These are phyloP conservation scores for Wickerhamiella musiphila DNA, from an alignment of 805 yeast genomes.

Conservation along the genomic window DNA sequence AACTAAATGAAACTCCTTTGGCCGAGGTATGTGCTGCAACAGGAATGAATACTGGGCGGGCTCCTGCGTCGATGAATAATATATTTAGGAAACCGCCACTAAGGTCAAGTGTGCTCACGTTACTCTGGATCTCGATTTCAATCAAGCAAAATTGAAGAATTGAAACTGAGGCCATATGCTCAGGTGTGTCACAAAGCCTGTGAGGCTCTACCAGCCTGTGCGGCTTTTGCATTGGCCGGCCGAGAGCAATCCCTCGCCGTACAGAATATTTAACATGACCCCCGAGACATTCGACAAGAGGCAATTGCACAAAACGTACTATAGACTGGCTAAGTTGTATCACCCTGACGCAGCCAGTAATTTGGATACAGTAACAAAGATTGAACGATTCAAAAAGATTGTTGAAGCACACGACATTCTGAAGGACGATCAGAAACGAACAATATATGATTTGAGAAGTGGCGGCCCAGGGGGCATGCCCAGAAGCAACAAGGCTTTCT, in stretches of 20 bases:
- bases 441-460: background rate
- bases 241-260: constrained; percentile 42
- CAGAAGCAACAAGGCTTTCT: no score
- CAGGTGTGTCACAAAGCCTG: background rate
- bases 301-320: constrained; percentile 33
- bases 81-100: no score
- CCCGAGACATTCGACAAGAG: constrained; percentile 23
- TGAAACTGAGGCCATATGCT: no score
- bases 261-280: constrained; percentile 40
- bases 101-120: no score
- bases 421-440: constrained; percentile 27
- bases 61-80: no score
- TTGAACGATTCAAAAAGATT: constrained; percentile 37
- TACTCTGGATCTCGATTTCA: no score
- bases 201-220: background rate
- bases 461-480: no score
- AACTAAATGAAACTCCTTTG: no score
- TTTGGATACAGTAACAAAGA: constrained; percentile 22
- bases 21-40: no score
- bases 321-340: constrained; percentile 49
- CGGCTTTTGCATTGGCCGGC: constrained; percentile 35
- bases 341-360: constrained; percentile 49
- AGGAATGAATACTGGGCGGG: no score
- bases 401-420: constrained; percentile 44
- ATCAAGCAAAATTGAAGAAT: no score